Base-by-base conservation (phyloP, 768 basidiomycete species). In the Trametes coccinea region DNA sequence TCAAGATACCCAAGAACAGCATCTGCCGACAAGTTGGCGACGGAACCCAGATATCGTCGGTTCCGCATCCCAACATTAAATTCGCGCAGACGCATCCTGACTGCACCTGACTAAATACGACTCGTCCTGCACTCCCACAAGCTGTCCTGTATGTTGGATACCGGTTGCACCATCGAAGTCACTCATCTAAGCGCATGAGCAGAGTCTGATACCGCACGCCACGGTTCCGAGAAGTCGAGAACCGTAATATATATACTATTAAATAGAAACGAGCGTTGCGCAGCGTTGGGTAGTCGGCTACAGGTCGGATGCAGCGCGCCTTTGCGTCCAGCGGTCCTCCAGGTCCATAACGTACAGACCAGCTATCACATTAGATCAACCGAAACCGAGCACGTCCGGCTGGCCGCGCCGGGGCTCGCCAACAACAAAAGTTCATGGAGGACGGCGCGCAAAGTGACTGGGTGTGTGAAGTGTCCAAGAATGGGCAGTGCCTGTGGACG, bases 221-320 rank as follows among this genome's bases (percentile, higher is more conserved):
- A n/a, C 7, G 3, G 2, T 47, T 22, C 17, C 11, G 3, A 9
- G 3, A 16, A 22, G n/a, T 22, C 45, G 14, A 5, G 8, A 37
- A 37, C 34, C 34, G 34, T 37, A 5, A 37, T 6, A 56, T 60
- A 60, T 27, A 60, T 64, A 53, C 5, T 14, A 33, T 59, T 55
- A 64, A 64, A 60, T 64, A 64, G 47, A 51, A 63, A 64, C 62
- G 62, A 64, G 62, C 62, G 62, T 64, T 22, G 54, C 50, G 8
- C 1, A 11, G 39, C 8, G 27, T 30, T 45, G 40, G 43, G 45
- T 17, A 34, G 53, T 60, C 58, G 58, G 47, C 58, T 56, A 43
- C 58, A 64, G 58, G 62, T 64, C 59, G 31, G 62, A 37, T 60
- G 62, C 33, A 64, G 62, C 53, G 37, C 43, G 54, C 55, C 62